phyloP scores from a whole-genome alignment of 345 rosid genomes.

The Lagerstroemia speciosa region DNA sequence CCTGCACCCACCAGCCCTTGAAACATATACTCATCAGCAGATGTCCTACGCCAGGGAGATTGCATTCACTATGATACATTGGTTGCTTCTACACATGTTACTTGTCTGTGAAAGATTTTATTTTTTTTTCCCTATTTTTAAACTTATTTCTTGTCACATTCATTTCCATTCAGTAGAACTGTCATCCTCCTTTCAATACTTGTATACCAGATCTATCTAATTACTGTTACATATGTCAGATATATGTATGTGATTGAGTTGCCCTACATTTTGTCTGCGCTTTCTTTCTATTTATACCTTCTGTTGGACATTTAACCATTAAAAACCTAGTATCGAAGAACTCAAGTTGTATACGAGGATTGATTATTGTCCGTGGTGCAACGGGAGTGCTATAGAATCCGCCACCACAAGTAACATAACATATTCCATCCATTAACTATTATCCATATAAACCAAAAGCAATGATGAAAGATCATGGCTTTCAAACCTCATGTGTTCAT shows the following conservation, averaged over 20 bases:
- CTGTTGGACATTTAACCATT: neutral
- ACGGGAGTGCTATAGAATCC: neutral
- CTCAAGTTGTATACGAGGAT: neutral
- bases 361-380: neutral
- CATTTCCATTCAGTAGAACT: neutral
- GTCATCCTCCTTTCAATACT: neutral
- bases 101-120: neutral
- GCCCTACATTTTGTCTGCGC: neutral
- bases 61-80: neutral
- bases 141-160: neutral
- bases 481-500: neutral
- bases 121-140: neutral
- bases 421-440: neutral
- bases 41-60: neutral
- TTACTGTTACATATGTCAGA: neutral
- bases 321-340: neutral
- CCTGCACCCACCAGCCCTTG: conserved; percentile 18
- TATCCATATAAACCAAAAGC: neutral
- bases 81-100: neutral
- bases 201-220: neutral
- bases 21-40: neutral
- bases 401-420: neutral
- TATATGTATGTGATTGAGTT: neutral
- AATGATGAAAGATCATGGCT: neutral
- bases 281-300: neutral